Conservation (phyloP, 768 basidiomycete species). For the Boletus barrowsii region DNA sequence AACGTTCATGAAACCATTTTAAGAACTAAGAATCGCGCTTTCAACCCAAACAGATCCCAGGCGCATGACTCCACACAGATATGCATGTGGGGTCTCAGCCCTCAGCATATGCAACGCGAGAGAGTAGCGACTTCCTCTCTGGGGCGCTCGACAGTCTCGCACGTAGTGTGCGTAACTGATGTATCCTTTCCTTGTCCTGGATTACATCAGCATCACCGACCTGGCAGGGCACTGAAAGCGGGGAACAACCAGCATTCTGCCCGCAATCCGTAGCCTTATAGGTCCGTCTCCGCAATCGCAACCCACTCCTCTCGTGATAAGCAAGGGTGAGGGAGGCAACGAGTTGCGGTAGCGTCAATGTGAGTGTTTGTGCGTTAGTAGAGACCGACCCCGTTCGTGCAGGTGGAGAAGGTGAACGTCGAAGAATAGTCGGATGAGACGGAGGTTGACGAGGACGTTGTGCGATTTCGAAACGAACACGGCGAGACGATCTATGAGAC, state of each 20-base stretch:
- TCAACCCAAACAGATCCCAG: neutral
- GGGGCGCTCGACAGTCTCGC: constrained; percentile 14
- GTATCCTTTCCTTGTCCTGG: constrained; percentile 5
- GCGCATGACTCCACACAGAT: neutral
- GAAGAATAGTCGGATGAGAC: constrained; percentile 8
- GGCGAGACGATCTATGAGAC: constrained; percentile 10
- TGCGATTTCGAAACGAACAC: constrained; percentile 24
- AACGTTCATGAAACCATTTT: neutral
- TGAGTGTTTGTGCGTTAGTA: constrained; percentile 8
- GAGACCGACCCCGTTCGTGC: constrained; percentile 11
- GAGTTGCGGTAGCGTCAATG: constrained; percentile 32
- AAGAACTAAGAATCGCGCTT: neutral
- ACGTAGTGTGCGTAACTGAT: neutral
- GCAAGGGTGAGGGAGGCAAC: constrained; percentile 30
- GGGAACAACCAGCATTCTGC: constrained; percentile 12
- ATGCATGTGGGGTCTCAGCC: neutral
- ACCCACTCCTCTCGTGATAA: constrained; percentile 21
- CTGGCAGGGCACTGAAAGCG: constrained; percentile 2
- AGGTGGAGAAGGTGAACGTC: constrained; percentile 26
- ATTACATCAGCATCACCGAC: neutral
- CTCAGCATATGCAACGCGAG: constrained; percentile 23
- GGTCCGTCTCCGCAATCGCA: constrained; percentile 19
- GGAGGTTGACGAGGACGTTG: constrained; percentile 3
- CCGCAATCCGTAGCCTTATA: neutral
- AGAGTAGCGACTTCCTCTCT: constrained; percentile 26